Evolutionary conservation across 495 filamentous ascomycete species (phyloP).

Genomic region (Jackrogersella minutella): DNA sequence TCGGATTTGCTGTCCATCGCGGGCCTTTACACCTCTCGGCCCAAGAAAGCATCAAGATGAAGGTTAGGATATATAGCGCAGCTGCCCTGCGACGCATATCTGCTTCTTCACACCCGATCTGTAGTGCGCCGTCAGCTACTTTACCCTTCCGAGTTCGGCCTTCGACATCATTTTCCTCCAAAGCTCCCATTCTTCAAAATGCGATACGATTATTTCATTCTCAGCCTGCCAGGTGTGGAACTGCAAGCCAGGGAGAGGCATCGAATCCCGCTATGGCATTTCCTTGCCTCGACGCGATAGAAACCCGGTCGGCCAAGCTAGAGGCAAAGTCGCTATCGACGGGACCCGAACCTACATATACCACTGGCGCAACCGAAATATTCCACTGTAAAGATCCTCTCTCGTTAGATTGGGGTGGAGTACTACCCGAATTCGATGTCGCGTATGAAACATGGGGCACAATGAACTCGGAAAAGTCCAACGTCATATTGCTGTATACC

Average conservation of each 20-base stretch:
- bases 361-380: slow-evolving; percentile 77
- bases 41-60: slow-evolving; percentile 17
- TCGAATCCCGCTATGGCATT: slow-evolving; percentile 95
- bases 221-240: slow-evolving; percentile 42
- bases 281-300: slow-evolving; percentile 92
- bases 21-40: background rate
- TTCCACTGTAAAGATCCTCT: slow-evolving; percentile 79
- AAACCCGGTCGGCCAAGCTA: slow-evolving; percentile 82
- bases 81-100: slow-evolving; percentile 32
- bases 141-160: slow-evolving; percentile 24
- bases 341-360: slow-evolving; percentile 95
- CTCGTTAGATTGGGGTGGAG: slow-evolving; percentile 91
- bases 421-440: slow-evolving; percentile 83
- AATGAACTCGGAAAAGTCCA: slow-evolving; percentile 82
- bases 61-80: slow-evolving; percentile 17
- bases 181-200: slow-evolving; percentile 15
- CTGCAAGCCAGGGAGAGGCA: slow-evolving; percentile 47
- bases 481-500: slow-evolving; percentile 92
- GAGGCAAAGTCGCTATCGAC: slow-evolving; percentile 69
- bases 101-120: slow-evolving; percentile 19
- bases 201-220: slow-evolving; percentile 43
- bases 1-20: background rate
- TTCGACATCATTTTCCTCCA: slow-evolving; percentile 11
- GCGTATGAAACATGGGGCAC: slow-evolving; percentile 95
- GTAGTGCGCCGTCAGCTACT: slow-evolving; percentile 2